Conservation (phyloP, 805 yeast genomes). For the Hanseniaspora vineae region DNA sequence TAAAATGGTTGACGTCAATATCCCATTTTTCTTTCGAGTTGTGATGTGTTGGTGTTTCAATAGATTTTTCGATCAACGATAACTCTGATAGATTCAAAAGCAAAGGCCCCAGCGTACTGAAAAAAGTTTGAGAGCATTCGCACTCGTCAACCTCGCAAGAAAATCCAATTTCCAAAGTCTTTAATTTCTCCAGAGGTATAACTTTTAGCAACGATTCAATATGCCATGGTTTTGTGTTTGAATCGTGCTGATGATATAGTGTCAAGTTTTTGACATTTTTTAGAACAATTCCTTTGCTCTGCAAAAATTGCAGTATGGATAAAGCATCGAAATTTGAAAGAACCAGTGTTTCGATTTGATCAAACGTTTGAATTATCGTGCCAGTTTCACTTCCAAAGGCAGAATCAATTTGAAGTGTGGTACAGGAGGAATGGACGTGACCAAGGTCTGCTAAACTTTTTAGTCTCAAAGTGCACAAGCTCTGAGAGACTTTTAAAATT, state of each 20-base stretch:
- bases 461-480: conserved; percentile 10
- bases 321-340: too few species aligned
- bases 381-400: too few species aligned
- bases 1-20: conserved; percentile 30
- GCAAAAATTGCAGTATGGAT: too few species aligned
- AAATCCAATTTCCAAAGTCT: conserved; percentile 35
- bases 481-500: conserved; percentile 3
- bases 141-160: conserved; percentile 40
- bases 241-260: neutral
- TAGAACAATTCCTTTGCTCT: neutral
- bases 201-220: conserved; percentile 15
- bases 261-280: neutral
- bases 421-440: too few species aligned
- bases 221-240: neutral
- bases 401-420: too few species aligned
- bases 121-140: conserved; percentile 33
- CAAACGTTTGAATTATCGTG: too few species aligned
- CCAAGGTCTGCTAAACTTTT: neutral
- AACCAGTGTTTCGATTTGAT: too few species aligned
- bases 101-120: conserved; percentile 25
- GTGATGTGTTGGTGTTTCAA: conserved; percentile 27
- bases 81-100: conserved; percentile 15
- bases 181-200: conserved; percentile 18
- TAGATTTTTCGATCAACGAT: conserved; percentile 23
- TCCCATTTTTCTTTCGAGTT: conserved; percentile 45